phyloP scores from a whole-genome alignment of 2,329 filamentous ascomycete species.

The Colletotrichum tropicale region DNA sequence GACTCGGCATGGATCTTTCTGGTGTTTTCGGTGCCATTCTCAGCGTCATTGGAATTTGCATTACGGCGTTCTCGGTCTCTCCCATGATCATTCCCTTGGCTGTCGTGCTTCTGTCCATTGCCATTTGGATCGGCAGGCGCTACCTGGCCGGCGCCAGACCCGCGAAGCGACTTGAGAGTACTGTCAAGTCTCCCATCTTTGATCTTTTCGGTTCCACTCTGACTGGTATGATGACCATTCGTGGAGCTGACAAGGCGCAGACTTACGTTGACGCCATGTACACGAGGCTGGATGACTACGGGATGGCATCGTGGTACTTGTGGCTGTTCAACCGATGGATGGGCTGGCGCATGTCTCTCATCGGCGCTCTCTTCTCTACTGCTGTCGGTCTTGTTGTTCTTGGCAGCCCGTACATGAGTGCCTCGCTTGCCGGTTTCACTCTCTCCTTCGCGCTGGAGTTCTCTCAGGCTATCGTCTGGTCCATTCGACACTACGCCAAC shows the following conservation, averaged over 20 bases:
- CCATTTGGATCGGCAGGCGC: constrained; percentile 59
- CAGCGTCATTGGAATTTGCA: constrained; percentile 67
- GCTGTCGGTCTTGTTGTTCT: constrained; percentile 70
- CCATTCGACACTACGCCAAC: constrained; percentile 70
- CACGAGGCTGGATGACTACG: constrained; percentile 70
- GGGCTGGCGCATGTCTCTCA: constrained; percentile 71
- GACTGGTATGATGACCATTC: constrained; percentile 75
- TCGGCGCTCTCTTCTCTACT: constrained; percentile 72
- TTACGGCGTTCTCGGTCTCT: constrained; percentile 72
- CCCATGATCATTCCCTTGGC: constrained; percentile 69
- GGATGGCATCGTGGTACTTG: constrained; percentile 68
- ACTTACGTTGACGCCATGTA: constrained; percentile 75
- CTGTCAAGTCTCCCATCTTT: constrained; percentile 78
- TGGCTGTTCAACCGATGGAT: constrained; percentile 82
- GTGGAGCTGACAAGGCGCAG: constrained; percentile 73
- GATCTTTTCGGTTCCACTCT: constrained; percentile 79
- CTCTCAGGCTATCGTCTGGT: constrained; percentile 66
- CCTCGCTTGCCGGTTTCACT: constrained; percentile 76
- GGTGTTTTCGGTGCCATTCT: constrained; percentile 66
- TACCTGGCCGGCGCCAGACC: constrained; percentile 77
- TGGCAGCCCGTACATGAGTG: constrained; percentile 63
- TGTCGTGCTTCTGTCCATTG: constrained; percentile 59
- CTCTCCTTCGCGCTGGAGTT: constrained; percentile 77
- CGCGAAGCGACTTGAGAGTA: constrained; percentile 78
- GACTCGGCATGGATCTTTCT: constrained; percentile 66